Conservation (phyloP, 208 protist species). For the Acanthamoeba royreba region DNA sequence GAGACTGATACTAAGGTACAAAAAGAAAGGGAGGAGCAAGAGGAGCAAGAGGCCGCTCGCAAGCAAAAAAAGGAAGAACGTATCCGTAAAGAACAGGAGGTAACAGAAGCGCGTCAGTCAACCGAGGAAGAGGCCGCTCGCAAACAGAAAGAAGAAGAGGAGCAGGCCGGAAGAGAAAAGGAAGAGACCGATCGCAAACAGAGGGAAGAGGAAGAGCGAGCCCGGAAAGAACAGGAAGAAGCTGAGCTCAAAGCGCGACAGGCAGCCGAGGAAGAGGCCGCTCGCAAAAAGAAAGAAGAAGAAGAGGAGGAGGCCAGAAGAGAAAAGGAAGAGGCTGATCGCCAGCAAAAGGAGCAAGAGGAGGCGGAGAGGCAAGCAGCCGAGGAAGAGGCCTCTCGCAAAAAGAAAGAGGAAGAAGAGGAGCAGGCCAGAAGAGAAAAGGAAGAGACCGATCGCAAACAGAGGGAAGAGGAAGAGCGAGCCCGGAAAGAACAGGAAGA, state of each 20-base stretch:
- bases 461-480: background rate
- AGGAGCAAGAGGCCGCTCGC: background rate
- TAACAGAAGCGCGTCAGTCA: background rate
- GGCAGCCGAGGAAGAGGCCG: background rate
- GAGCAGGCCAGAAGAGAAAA: background rate
- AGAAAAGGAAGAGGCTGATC: background rate
- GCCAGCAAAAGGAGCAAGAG: background rate
- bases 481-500: background rate
- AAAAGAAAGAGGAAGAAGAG: background rate
- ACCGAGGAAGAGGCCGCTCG: background rate
- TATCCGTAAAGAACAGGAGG: background rate
- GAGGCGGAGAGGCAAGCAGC: background rate
- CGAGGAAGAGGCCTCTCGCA: background rate
- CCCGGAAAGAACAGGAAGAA: background rate
- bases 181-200: background rate
- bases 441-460: background rate
- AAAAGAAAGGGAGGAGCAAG: background rate
- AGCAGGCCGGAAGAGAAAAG: background rate
- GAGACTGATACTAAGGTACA: background rate
- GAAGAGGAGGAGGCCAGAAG: background rate
- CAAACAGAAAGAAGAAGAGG: background rate
- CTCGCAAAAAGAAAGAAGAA: too few relatives aligned
- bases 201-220: background rate
- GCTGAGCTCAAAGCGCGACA: background rate
- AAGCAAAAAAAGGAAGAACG: background rate